A percentile compares a stretch with the other conserved stretches of the same genome.
These are phyloP conservation scores for Neodidymelliopsis sp. DNA, from an alignment of 2,329 filamentous ascomycete species.

Conservation along the genomic window DNA sequence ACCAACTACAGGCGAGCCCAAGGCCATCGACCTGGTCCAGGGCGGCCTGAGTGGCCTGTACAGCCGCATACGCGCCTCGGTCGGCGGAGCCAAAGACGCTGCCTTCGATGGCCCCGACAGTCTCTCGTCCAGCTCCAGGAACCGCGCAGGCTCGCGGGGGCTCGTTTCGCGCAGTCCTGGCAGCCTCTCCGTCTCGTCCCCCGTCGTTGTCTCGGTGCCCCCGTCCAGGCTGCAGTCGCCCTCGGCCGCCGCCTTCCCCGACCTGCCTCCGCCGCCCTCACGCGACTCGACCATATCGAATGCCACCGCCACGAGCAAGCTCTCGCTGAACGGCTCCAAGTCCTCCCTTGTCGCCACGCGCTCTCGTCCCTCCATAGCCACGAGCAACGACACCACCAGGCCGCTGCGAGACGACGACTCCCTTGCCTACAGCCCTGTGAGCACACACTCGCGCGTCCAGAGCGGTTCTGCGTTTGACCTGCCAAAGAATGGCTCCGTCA, in stretches of 20 bases:
- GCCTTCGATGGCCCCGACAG: slow-evolving; percentile 36
- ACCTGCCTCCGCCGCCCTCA: slow-evolving; percentile 41
- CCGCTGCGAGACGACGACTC: slow-evolving; percentile 35
- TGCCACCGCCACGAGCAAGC: slow-evolving; percentile 37
- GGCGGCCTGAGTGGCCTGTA: slow-evolving; percentile 90
- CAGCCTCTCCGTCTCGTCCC: slow-evolving; percentile 45
- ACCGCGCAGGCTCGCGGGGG: slow-evolving; percentile 22
- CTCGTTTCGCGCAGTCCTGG: slow-evolving; percentile 30
- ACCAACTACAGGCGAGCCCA: slow-evolving; percentile 68
- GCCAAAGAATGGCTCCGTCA: slow-evolving; percentile 25
- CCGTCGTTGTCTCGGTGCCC: slow-evolving; percentile 45
- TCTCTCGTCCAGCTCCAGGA: slow-evolving; percentile 25
- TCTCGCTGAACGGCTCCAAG: slow-evolving; percentile 44
- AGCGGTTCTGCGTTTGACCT: slow-evolving; percentile 29
- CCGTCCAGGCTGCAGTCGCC: slow-evolving; percentile 51
- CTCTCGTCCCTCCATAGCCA: slow-evolving; percentile 38
- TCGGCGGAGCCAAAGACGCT: slow-evolving; percentile 71
- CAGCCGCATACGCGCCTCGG: slow-evolving; percentile 80
- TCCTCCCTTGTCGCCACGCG: slow-evolving; percentile 38
- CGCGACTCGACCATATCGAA: slow-evolving; percentile 44
- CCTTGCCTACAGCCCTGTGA: slow-evolving; percentile 36
- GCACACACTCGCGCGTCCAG: slow-evolving; percentile 33
- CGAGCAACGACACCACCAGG: slow-evolving; percentile 29
- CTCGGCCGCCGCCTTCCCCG: slow-evolving; percentile 46
- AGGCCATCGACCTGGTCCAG: slow-evolving; percentile 77